These are phyloP conservation scores for Yarrowia galli DNA, from an alignment of 1,139 yeast genomes.

Conservation along the genomic window DNA sequence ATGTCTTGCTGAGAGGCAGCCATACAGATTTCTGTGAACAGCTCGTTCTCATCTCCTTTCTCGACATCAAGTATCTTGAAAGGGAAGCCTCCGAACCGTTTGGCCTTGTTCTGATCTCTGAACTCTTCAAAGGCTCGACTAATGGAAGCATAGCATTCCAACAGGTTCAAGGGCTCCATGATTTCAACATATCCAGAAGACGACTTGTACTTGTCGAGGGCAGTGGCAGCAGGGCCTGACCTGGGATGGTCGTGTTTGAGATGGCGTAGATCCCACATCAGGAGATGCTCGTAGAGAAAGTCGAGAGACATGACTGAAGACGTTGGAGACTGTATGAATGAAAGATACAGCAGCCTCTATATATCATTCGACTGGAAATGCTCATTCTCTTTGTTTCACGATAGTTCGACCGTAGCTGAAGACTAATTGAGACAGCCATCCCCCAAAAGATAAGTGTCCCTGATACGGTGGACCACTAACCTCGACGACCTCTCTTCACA, in stretches of 20 bases:
- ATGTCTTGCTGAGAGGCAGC: not conserved
- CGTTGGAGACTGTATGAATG: not conserved
- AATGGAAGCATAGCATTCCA: constrained; percentile 4
- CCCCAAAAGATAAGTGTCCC: too few relatives aligned
- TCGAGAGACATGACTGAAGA: not conserved
- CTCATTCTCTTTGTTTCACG: not conserved
- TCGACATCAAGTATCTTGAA: not conserved
- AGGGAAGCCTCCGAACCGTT: not conserved
- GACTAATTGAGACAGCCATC: too few relatives aligned
- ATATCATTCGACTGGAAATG: not conserved
- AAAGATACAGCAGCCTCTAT: not conserved
- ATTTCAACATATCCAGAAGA: not conserved
- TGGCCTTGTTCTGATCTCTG: not conserved
- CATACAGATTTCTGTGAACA: not conserved
- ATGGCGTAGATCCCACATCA: not conserved
- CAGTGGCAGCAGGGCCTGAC: not conserved
- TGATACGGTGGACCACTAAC: too few relatives aligned
- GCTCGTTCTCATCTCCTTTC: not conserved
- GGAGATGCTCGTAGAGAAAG: constrained; percentile 5
- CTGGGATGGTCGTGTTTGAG: not conserved
- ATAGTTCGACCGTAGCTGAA: too few relatives aligned
- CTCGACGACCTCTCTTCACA: too few relatives aligned
- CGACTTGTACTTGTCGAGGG: not conserved
- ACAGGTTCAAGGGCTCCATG: constrained; percentile 6
- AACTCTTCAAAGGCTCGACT: not conserved